Conservation (phyloP, 345 rosid genomes). For the Mallotus nudiflorus region DNA sequence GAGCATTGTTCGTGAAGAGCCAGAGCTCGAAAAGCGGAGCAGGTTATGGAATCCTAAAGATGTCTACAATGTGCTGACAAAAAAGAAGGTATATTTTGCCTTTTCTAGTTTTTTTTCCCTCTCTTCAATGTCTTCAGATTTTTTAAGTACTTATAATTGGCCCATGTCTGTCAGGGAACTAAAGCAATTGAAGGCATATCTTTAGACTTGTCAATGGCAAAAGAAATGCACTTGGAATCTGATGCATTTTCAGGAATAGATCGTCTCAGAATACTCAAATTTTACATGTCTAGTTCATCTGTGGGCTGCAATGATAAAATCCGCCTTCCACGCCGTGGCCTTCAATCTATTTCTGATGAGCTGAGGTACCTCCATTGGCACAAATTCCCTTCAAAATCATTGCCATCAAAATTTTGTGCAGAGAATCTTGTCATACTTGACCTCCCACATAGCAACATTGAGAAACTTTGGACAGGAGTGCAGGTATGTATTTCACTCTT, state of each 20-base stretch:
- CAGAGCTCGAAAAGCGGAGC: conserved; percentile 8
- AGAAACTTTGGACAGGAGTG: not conserved
- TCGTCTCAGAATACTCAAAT: not conserved
- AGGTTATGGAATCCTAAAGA: conserved; percentile 16
- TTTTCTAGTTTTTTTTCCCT: not conserved
- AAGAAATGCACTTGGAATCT: conserved; percentile 6
- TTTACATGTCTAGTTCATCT: not conserved
- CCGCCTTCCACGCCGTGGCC: conserved; percentile 1
- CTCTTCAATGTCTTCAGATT: too few relatives aligned
- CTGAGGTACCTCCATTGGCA: conserved; percentile 5
- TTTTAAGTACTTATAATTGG: not conserved
- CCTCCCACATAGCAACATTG: not conserved
- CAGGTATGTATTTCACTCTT: not conserved
- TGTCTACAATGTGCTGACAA: not conserved
- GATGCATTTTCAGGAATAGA: conserved; percentile 2
- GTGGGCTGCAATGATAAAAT: not conserved
- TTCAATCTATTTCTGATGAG: not conserved
- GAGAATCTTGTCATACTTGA: conserved; percentile 5
- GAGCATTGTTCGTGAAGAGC: not conserved
- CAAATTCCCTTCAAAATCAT: too few relatives aligned
- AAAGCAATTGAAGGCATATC: too few relatives aligned
- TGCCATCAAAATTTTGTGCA: conserved; percentile 9
- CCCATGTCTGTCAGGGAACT: conserved; percentile 1
- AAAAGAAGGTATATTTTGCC: not conserved
- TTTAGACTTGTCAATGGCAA: not conserved